Conservation (phyloP, 2,329 filamentous ascomycete genomes). For the Trichoderma atroviride region DNA sequence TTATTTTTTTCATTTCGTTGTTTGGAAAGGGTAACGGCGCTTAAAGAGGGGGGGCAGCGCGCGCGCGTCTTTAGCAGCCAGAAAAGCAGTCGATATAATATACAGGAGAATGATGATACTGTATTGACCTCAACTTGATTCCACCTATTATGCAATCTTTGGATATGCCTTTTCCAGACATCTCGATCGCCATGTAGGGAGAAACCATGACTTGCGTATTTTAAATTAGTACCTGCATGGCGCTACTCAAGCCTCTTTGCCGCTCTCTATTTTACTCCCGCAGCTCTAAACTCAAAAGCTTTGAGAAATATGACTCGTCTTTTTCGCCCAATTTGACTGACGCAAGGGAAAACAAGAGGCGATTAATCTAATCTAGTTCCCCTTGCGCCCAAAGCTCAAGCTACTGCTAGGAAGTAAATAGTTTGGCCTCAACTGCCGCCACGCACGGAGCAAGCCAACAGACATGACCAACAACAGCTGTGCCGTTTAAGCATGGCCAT, state of each 20-base stretch:
- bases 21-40: neutral
- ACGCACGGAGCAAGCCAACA: neutral
- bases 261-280: neutral
- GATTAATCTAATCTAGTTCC: neutral
- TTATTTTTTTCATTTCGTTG: neutral
- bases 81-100: neutral
- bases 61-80: neutral
- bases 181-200: neutral
- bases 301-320: neutral
- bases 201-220: neutral
- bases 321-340: neutral
- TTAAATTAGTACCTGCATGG: neutral
- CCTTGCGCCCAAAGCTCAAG: neutral
- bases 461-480: neutral
- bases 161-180: neutral
- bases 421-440: neutral
- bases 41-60: conserved; percentile 1
- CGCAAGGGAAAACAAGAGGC: neutral
- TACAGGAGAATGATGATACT: neutral
- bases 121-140: neutral
- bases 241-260: neutral
- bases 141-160: neutral
- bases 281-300: neutral
- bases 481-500: neutral
- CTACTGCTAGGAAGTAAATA: neutral